phyloP scores from a whole-genome alignment of 257 asterid genomes.

The Misopates orontium region DNA sequence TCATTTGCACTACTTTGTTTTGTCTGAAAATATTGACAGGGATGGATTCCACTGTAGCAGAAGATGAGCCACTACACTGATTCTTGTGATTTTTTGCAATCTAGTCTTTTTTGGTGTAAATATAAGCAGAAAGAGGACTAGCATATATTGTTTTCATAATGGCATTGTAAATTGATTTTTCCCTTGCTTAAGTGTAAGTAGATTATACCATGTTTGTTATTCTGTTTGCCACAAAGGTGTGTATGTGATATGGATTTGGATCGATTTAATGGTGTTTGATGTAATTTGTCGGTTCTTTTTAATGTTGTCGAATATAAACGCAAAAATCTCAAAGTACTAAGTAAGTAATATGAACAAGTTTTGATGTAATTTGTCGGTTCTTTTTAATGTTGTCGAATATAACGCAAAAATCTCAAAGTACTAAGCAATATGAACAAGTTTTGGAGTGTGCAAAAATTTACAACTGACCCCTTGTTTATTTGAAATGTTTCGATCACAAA shows the following conservation, averaged over 20 bases:
- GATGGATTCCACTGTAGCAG: conserved; percentile 90
- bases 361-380: no score
- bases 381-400: no score
- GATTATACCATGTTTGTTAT: neutral
- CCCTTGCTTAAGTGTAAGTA: conserved; percentile 7
- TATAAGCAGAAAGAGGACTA: conserved; percentile 9
- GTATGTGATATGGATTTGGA: neutral
- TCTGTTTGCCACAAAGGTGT: neutral
- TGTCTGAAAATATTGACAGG: conserved; percentile 52
- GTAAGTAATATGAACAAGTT: no score
- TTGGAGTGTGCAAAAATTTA: neutral
- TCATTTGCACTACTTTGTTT: conserved; percentile 4
- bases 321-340: no score
- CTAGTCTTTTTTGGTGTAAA: conserved; percentile 28
- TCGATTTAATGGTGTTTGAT: neutral
- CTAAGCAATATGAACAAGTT: neutral
- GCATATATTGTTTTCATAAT: conserved; percentile 6
- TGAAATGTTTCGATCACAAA: neutral
- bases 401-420: no score
- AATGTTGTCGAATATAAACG: no score
- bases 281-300: no score
- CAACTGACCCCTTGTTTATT: conserved; percentile 16
- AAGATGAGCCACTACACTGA: conserved; percentile 25
- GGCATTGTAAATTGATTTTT: conserved; percentile 34
- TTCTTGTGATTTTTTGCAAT: conserved; percentile 10